Conservation (phyloP, 768 basidiomycete genomes). For the Mycena rebaudengoi region DNA sequence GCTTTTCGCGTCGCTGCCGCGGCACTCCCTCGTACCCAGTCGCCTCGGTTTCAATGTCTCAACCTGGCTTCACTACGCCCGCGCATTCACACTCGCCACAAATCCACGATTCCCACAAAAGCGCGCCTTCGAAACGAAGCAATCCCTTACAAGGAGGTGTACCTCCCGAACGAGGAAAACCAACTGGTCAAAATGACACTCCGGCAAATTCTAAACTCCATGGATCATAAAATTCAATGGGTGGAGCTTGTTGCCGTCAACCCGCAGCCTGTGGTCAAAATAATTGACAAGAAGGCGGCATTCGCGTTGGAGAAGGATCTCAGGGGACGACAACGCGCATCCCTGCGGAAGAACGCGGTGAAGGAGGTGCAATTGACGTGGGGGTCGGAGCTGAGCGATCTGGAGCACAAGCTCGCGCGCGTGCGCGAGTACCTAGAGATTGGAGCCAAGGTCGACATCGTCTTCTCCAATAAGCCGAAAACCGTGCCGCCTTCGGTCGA, state of each 20-base stretch:
- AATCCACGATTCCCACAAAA: slow-evolving; percentile 10
- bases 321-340: slow-evolving; percentile 46
- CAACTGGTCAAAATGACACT: slow-evolving; percentile 49
- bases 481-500: slow-evolving; percentile 43
- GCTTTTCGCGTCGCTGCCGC: slow-evolving; percentile 25
- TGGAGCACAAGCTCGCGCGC: slow-evolving; percentile 72
- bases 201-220: slow-evolving; percentile 50
- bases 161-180: slow-evolving; percentile 57
- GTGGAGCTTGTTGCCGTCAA: slow-evolving; percentile 62
- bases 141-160: slow-evolving; percentile 53
- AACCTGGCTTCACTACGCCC: background rate
- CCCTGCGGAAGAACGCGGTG: slow-evolving; percentile 39
- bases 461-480: slow-evolving; percentile 59
- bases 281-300: slow-evolving; percentile 56
- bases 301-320: slow-evolving; percentile 47
- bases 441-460: slow-evolving; percentile 64
- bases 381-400: slow-evolving; percentile 65
- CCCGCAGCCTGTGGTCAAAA: slow-evolving; percentile 67
- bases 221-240: slow-evolving; percentile 51
- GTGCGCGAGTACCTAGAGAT: slow-evolving; percentile 65
- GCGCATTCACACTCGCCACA: slow-evolving; percentile 14
- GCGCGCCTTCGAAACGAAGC: slow-evolving; percentile 41
- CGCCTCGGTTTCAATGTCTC: background rate
- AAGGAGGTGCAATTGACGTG: slow-evolving; percentile 83
- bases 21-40: slow-evolving; percentile 14